Evolutionary conservation across 2,329 filamentous ascomycete genomes (phyloP).

Genomic region (Aspergillus sp.): DNA sequence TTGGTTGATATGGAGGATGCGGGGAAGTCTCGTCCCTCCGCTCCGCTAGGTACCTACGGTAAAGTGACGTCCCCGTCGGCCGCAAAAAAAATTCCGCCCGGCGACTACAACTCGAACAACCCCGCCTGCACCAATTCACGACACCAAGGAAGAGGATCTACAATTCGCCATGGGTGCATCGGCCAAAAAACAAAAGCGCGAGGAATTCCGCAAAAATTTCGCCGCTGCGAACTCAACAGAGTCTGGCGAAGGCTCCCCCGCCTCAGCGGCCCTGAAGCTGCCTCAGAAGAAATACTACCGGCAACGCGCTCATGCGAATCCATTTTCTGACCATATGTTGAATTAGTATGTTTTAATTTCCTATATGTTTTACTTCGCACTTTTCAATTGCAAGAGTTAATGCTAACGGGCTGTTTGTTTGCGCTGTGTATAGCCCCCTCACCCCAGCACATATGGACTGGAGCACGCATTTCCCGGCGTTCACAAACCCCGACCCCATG

Average conservation of each 20-base stretch:
- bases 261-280: constrained; percentile 49
- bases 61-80: background rate
- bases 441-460: constrained; percentile 87
- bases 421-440: constrained; percentile 61
- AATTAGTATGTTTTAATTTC: constrained; percentile 67
- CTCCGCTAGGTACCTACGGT: background rate
- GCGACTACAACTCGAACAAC: background rate
- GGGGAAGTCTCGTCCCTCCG: constrained; percentile 6
- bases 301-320: constrained; percentile 95
- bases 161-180: constrained; percentile 9
- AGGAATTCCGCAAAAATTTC: constrained; percentile 61
- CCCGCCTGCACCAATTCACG: background rate
- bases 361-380: background rate
- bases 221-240: constrained; percentile 22
- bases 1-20: background rate
- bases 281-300: constrained; percentile 96
- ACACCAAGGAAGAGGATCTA: background rate
- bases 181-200: constrained; percentile 55
- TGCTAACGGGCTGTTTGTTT: background rate
- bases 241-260: constrained; percentile 18
- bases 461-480: constrained; percentile 79
- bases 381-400: background rate
- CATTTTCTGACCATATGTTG: constrained; percentile 91
- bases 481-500: constrained; percentile 47
- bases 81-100: constrained; percentile 5